Conservation (phyloP, 192 early-diverging fungal species). For the Fimicolochytrium jonesii region DNA sequence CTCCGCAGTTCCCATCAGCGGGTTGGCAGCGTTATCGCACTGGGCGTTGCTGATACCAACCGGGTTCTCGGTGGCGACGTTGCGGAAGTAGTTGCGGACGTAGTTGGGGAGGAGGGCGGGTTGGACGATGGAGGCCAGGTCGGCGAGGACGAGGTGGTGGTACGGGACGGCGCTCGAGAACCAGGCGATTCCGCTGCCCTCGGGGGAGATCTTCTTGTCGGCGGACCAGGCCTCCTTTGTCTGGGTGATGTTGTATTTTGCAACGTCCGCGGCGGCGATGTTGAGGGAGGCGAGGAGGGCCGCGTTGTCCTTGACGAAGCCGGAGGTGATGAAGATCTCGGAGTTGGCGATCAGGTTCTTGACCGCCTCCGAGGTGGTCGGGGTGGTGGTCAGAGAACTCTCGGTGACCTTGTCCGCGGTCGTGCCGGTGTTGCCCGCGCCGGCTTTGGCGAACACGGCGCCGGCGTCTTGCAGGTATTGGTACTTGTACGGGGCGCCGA, state of each 20-base stretch:
- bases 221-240: slow-evolving; percentile 2
- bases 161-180: slow-evolving; percentile 2
- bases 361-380: not conserved
- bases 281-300: not conserved
- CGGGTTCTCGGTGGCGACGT: not conserved
- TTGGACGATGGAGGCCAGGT: slow-evolving; percentile 2
- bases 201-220: not conserved
- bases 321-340: not conserved
- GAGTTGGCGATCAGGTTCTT: not conserved
- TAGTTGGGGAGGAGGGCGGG: not conserved
- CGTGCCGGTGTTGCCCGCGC: not conserved
- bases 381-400: too few relatives aligned
- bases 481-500: not conserved
- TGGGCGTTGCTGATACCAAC: not conserved
- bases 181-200: slow-evolving; percentile 1
- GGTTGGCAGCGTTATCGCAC: too few relatives aligned
- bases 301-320: too few relatives aligned
- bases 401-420: not conserved
- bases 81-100: slow-evolving; percentile 7
- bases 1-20: too few relatives aligned
- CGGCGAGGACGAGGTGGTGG: slow-evolving; percentile 11
- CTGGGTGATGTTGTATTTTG: not conserved
- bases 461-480: not conserved
- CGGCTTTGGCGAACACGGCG: not conserved
- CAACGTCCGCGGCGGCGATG: not conserved